Conservation (phyloP, 169 alveolate genomes). For the Plasmodium billcollinsi region DNA sequence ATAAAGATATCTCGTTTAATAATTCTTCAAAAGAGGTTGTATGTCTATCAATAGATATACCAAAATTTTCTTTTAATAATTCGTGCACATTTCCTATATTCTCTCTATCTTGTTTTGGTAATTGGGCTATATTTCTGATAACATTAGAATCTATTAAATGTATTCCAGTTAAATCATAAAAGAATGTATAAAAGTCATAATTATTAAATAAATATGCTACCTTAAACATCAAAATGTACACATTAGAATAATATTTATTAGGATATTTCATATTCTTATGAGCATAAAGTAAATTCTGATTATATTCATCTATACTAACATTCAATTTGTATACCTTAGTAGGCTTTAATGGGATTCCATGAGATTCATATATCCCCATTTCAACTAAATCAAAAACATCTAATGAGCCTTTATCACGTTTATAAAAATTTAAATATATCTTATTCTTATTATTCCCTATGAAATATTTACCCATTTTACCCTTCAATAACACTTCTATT, state of each 20-base stretch:
- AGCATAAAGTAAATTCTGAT: conserved; percentile 38
- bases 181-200: conserved; percentile 46
- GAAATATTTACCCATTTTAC: conserved; percentile 69
- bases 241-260: conserved; percentile 69
- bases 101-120: background rate
- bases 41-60: conserved; percentile 26
- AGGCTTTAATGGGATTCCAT: background rate
- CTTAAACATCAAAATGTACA: conserved; percentile 56
- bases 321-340: conserved; percentile 10
- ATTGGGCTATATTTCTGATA: conserved; percentile 1
- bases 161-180: conserved; percentile 71
- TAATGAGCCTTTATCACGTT: background rate
- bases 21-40: conserved; percentile 15
- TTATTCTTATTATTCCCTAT: conserved; percentile 16
- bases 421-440: conserved; percentile 37
- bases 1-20: conserved; percentile 42
- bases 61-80: conserved; percentile 1
- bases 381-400: conserved; percentile 56
- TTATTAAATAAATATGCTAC: conserved; percentile 61
- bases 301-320: conserved; percentile 69
- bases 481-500: conserved; percentile 58
- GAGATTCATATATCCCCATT: conserved; percentile 47
- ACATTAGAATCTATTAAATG: conserved; percentile 19
- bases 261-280: conserved; percentile 30
- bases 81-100: conserved; percentile 10